Evolutionary conservation across 768 basidiomycete species (phyloP).

Genomic region (Psilocybe tampanensis): DNA sequence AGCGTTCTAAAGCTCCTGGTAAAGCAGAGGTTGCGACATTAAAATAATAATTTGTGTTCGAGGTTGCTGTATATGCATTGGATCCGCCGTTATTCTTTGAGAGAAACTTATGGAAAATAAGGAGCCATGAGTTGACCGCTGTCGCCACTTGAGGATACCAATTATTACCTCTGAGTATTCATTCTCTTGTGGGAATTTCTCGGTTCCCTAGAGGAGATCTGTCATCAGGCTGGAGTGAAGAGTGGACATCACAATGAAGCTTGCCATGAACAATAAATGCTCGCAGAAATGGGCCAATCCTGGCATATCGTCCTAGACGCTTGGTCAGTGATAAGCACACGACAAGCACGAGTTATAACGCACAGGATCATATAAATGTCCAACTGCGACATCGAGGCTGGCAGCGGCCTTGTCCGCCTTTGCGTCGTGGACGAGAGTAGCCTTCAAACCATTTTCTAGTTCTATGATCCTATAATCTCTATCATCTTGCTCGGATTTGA

Average conservation of each 20-base stretch:
- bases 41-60: conserved; percentile 91
- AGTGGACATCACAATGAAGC: conserved; percentile 22
- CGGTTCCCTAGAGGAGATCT: conserved; percentile 59
- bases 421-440: conserved; percentile 78
- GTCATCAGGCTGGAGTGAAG: neutral
- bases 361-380: conserved; percentile 92
- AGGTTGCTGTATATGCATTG: conserved; percentile 92
- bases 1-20: conserved; percentile 71
- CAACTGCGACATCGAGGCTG: conserved; percentile 91
- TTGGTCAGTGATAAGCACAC: conserved; percentile 25
- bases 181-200: conserved; percentile 87
- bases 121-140: neutral
- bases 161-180: conserved; percentile 82
- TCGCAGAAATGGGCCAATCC: conserved; percentile 96
- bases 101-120: conserved; percentile 50
- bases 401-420: conserved; percentile 94
- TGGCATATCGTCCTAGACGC: conserved; percentile 77
- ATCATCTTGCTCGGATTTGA: conserved; percentile 77
- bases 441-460: conserved; percentile 90
- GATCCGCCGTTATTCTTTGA: conserved; percentile 82
- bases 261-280: conserved; percentile 93
- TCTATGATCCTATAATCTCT: conserved; percentile 79
- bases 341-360: neutral
- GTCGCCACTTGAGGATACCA: neutral
- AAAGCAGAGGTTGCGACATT: conserved; percentile 67